Conservation (phyloP, 2,329 filamentous ascomycete species). For the Sarocladium strictum region DNA sequence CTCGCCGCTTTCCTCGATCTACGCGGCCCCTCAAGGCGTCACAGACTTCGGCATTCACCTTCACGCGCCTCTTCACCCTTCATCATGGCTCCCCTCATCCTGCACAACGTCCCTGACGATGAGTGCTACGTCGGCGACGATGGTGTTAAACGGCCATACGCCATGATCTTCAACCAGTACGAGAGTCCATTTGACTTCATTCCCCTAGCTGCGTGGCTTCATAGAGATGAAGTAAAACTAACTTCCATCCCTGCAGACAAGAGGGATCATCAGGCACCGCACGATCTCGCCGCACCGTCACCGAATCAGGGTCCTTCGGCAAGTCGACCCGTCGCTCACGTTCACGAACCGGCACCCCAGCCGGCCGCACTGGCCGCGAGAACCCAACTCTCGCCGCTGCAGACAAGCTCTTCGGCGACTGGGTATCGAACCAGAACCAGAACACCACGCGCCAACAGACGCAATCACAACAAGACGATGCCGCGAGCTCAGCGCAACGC, state of each 20-base stretch:
- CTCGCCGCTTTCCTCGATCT: neutral
- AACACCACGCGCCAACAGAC: slow-evolving; percentile 14
- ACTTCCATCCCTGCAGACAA: slow-evolving; percentile 31
- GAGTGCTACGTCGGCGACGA: slow-evolving; percentile 62
- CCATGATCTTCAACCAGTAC: slow-evolving; percentile 62
- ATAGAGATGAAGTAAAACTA: neutral
- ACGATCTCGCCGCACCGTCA: slow-evolving; percentile 46
- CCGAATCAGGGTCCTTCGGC: slow-evolving; percentile 60
- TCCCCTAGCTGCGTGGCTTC: neutral
- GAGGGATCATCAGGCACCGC: slow-evolving; percentile 43
- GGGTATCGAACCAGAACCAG: slow-evolving; percentile 40
- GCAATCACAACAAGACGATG: slow-evolving; percentile 36
- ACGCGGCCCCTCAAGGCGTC: neutral
- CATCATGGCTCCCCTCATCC: slow-evolving; percentile 56
- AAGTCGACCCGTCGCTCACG: slow-evolving; percentile 60
- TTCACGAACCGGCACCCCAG: slow-evolving; percentile 53
- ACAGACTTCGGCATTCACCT: neutral
- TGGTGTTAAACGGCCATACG: slow-evolving; percentile 59
- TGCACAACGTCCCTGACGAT: slow-evolving; percentile 64
- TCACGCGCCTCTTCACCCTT: neutral
- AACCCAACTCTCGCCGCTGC: slow-evolving; percentile 57
- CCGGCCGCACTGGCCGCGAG: slow-evolving; percentile 46
- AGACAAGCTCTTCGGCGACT: slow-evolving; percentile 56
- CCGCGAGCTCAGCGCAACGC: slow-evolving; percentile 23
- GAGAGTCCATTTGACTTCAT: slow-evolving; percentile 17